Percentiles rank a stretch among this genome's conserved stretches.
phyloP scores from a whole-genome alignment of 2,329 filamentous ascomycete genomes.

The Sclerotinia subarctica region DNA sequence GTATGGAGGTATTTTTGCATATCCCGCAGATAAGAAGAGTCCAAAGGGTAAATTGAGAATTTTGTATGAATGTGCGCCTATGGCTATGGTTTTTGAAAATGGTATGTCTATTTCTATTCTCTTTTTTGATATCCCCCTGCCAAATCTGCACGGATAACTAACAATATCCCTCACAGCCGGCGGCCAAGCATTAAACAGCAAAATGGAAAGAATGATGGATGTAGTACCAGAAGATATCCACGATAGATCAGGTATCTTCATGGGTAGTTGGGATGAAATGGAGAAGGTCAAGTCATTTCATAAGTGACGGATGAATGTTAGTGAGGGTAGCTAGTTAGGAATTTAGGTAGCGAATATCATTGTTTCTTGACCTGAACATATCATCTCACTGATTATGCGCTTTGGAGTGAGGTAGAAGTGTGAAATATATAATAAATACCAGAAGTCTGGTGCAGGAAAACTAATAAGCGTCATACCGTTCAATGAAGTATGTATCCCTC shows the following conservation, averaged over 20 bases:
- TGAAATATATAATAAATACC: no score
- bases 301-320: constrained; percentile 41
- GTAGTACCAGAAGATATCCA: constrained; percentile 91
- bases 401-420: neutral
- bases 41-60: constrained; percentile 98
- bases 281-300: constrained; percentile 71
- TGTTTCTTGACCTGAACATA: neutral
- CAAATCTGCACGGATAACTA: neutral
- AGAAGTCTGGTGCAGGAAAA: neutral
- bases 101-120: constrained; percentile 53
- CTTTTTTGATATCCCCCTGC: neutral
- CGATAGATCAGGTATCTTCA: constrained; percentile 91
- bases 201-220: constrained; percentile 86
- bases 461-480: neutral
- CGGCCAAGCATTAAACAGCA: constrained; percentile 85
- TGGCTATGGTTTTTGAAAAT: constrained; percentile 99
- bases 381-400: neutral
- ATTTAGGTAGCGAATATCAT: constrained; percentile 12
- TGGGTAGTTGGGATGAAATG: constrained; percentile 91
- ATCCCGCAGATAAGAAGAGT: constrained; percentile 96
- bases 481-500: no score
- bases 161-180: constrained; percentile 59
- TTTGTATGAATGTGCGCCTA: constrained; percentile 95
- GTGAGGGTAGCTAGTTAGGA: constrained; percentile 24
- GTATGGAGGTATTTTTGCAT: constrained; percentile 96